A percentile compares a stretch with the other conserved stretches of the same genome.
These are phyloP conservation scores for Clonostachys byssicola DNA, from an alignment of 2,329 filamentous ascomycete genomes.

Conservation along the genomic window DNA sequence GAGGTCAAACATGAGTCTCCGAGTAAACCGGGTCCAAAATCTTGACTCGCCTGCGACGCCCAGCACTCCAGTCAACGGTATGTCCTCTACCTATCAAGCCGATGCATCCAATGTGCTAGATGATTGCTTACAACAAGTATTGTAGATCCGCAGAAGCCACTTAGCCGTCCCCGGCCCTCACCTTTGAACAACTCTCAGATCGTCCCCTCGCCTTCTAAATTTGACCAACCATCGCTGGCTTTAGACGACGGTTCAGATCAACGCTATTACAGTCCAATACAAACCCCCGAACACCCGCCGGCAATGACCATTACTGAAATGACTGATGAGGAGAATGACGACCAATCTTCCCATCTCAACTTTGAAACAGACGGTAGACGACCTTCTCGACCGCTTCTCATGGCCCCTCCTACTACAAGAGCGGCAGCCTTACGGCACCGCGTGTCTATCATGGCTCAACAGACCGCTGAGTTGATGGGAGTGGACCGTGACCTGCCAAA, in stretches of 20 bases:
- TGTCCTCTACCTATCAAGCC: no score
- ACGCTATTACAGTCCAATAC: no score
- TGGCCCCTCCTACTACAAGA: slow-evolving; percentile 1
- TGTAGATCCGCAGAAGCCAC: neutral
- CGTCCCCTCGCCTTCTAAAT: no score
- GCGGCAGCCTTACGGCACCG: neutral
- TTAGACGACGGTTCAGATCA: no score
- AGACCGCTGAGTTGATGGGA: neutral
- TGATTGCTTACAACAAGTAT: no score
- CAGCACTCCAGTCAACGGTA: slow-evolving; percentile 33
- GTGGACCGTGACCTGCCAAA: slow-evolving; percentile 1
- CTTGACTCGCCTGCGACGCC: slow-evolving; percentile 49
- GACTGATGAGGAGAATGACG: neutral
- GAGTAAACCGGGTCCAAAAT: slow-evolving; percentile 45
- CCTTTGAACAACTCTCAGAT: no score
- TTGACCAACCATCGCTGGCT: no score
- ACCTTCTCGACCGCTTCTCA: slow-evolving; percentile 1
- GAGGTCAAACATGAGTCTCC: slow-evolving; percentile 22
- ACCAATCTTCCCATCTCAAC: neutral
- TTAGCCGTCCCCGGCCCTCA: neutral
- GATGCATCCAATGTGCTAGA: no score
- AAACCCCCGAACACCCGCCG: no score
- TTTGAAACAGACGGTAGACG: neutral
- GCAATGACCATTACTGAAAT: no score
- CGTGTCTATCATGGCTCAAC: neutral